Evolutionary conservation across 2,329 filamentous ascomycete genomes (phyloP).

Genomic region (Phialemoniopsis sp.): DNA sequence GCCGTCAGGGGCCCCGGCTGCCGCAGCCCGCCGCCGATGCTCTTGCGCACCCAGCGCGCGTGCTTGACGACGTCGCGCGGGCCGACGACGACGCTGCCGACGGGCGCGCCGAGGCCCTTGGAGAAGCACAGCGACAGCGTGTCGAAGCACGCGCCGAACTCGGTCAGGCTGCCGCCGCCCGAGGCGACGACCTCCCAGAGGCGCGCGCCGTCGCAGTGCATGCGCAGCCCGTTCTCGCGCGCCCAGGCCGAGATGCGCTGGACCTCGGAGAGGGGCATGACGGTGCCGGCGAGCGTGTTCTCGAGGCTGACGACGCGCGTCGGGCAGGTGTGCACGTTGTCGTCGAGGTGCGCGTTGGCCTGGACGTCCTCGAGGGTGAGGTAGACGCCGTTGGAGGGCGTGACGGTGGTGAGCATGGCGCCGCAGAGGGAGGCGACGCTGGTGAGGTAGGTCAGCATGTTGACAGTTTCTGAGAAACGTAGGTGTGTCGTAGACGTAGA

Average conservation of each 20-base stretch:
- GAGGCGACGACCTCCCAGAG: slow-evolving; percentile 46
- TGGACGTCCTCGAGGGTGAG: slow-evolving; percentile 75
- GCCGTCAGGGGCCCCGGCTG: slow-evolving; percentile 75
- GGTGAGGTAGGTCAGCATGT: slow-evolving; percentile 5
- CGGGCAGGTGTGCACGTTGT: slow-evolving; percentile 74
- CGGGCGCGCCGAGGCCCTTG: slow-evolving; percentile 48
- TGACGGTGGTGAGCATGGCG: slow-evolving; percentile 63
- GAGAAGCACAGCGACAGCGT: slow-evolving; percentile 56
- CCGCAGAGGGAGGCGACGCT: slow-evolving; percentile 69
- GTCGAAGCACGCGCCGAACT: slow-evolving; percentile 41
- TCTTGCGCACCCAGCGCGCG: slow-evolving; percentile 74
- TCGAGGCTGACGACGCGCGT: slow-evolving; percentile 80
- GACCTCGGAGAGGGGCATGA: slow-evolving; percentile 73
- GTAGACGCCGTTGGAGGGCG: slow-evolving; percentile 67
- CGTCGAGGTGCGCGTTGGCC: slow-evolving; percentile 57
- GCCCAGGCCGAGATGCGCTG: slow-evolving; percentile 68
- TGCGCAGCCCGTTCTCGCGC: slow-evolving; percentile 36
- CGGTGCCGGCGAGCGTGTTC: slow-evolving; percentile 76
- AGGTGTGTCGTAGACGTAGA: too few species aligned
- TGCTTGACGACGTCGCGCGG: slow-evolving; percentile 54
- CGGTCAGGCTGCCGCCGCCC: slow-evolving; percentile 33
- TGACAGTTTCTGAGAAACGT: neutral
- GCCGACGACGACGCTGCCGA: slow-evolving; percentile 43
- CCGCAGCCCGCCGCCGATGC: slow-evolving; percentile 73
- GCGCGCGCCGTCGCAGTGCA: slow-evolving; percentile 49